A percentile compares a stretch with the other conserved stretches of the same genome.
These are phyloP conservation scores for Chlorella variabilis DNA, from an alignment of 163 green algal species.

Conservation along the genomic window DNA sequence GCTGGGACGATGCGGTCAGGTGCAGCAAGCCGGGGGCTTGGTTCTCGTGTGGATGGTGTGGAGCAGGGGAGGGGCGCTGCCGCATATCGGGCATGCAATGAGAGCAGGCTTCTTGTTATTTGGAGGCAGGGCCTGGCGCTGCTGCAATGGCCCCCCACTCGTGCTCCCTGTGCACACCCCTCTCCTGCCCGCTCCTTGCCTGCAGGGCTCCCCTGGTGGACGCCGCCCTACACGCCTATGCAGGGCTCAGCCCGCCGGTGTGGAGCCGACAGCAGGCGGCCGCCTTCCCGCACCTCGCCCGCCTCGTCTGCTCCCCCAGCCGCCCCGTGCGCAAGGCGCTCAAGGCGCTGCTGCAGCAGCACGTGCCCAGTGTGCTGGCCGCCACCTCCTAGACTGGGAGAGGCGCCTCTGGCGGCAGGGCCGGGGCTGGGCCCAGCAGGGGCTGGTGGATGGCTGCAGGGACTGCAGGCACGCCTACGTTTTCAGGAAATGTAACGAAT, in stretches of 20 bases:
- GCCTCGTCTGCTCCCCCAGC: constrained; percentile 35
- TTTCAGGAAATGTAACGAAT: too few relatives aligned
- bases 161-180: background rate
- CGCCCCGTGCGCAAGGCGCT: constrained; percentile 25
- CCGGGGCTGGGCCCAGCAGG: too few relatives aligned
- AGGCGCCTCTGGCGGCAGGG: too few relatives aligned
- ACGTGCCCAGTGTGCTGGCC: constrained; percentile 20
- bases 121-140: too few relatives aligned
- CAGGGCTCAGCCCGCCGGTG: background rate
- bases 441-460: too few relatives aligned
- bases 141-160: too few relatives aligned
- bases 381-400: background rate
- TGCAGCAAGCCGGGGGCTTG: background rate
- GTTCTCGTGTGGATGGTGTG: too few relatives aligned
- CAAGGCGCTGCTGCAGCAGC: constrained; percentile 21
- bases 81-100: too few relatives aligned
- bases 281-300: constrained; percentile 34
- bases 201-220: constrained; percentile 37
- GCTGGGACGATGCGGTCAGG: constrained; percentile 26
- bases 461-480: too few relatives aligned
- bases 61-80: background rate
- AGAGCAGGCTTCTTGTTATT: too few relatives aligned
- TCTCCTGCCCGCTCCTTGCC: background rate
- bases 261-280: constrained; percentile 12
- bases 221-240: constrained; percentile 20